Conservation (phyloP, 345 rosid genomes). For the Iberis pinnata region DNA sequence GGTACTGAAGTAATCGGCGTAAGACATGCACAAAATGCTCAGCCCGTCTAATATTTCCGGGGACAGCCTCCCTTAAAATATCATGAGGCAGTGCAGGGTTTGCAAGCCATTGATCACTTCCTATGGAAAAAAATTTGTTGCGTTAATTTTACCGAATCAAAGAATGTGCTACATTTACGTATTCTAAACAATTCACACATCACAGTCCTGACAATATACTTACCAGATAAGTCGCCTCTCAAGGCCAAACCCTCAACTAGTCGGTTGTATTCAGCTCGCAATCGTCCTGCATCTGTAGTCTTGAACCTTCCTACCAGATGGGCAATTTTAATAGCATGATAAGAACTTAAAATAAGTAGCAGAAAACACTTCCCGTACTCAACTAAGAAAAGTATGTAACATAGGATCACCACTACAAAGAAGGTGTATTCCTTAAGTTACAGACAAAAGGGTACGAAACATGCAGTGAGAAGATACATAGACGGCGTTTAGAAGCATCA, state of each 20-base stretch:
- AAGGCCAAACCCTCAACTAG: constrained; percentile 90
- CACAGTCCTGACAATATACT: constrained; percentile 17
- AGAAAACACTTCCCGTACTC: constrained; percentile 10
- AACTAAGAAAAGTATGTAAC: constrained; percentile 12
- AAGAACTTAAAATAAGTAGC: constrained; percentile 23
- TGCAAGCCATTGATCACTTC: constrained; percentile 80
- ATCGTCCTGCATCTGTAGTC: constrained; percentile 88
- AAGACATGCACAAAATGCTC: constrained; percentile 91
- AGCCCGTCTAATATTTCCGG: constrained; percentile 93
- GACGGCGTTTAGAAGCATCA: background rate
- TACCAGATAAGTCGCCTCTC: constrained; percentile 83
- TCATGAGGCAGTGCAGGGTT: constrained; percentile 98
- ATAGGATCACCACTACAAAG: constrained; percentile 1
- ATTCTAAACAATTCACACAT: constrained; percentile 2
- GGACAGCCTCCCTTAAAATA: constrained; percentile 91
- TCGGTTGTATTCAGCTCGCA: constrained; percentile 88
- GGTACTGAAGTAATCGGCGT: constrained; percentile 81
- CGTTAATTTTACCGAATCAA: constrained; percentile 12
- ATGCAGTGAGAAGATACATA: background rate
- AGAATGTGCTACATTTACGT: too few relatives aligned
- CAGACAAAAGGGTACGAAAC: background rate
- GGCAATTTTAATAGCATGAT: constrained; percentile 35
- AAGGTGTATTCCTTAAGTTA: constrained; percentile 7
- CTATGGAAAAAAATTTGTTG: constrained; percentile 33
- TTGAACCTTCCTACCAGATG: constrained; percentile 98